phyloP scores from a whole-genome alignment of 225 moss, liverwort and hornwort genomes.

The Pleurozium schreberi region DNA sequence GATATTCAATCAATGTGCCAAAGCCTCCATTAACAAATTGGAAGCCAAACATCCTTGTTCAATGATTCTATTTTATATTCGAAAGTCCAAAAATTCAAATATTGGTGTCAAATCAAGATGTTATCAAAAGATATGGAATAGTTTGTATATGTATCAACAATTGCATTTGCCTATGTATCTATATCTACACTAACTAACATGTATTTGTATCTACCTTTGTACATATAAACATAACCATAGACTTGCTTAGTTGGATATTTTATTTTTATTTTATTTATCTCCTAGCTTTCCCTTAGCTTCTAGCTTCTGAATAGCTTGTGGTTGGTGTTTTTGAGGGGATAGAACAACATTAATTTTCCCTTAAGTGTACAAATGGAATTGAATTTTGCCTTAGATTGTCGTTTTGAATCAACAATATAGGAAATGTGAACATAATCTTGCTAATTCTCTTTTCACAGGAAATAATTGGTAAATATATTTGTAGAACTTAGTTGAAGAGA shows the following conservation, averaged over 20 bases:
- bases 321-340: not conserved
- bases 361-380: not conserved
- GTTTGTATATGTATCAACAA: no score
- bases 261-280: not conserved
- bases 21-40: no score
- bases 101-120: not conserved
- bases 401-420: not conserved
- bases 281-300: fast-evolving
- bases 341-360: not conserved
- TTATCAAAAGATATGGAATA: not conserved
- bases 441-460: not conserved
- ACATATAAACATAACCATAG: not conserved
- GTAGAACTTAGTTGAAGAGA: not conserved
- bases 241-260: not conserved
- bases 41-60: fast-evolving
- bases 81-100: not conserved
- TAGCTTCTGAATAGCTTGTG: fast-evolving
- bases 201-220: not conserved
- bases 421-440: not conserved
- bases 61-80: not conserved
- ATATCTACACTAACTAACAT: not conserved
- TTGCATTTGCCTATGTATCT: no score
- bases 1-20: no score
- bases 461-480: no score
- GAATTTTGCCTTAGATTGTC: not conserved